phyloP scores from a whole-genome alignment of 257 asterid species.

The Fraxinus pennsylvanica region DNA sequence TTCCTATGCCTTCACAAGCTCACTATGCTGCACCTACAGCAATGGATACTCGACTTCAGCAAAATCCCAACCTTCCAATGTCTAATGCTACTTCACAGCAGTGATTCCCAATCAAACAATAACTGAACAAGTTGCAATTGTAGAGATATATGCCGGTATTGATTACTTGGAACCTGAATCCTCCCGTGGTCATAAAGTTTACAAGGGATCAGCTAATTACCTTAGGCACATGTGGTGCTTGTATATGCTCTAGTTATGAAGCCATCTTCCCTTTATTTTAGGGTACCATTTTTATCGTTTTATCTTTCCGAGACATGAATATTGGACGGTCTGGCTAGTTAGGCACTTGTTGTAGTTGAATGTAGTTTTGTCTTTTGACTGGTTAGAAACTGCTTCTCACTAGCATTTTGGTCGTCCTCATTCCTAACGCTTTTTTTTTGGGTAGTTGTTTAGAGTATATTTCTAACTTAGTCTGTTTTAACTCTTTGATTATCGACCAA shows the following conservation, averaged over 20 bases:
- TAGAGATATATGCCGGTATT: background rate
- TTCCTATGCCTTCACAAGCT: slow-evolving; percentile 10
- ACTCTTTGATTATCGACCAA: too few species aligned
- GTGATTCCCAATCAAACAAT: background rate
- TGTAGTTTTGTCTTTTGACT: background rate
- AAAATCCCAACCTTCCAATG: background rate
- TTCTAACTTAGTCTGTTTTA: too few species aligned
- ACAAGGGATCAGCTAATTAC: background rate
- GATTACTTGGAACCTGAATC: background rate
- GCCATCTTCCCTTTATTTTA: background rate
- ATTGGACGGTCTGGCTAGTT: too few species aligned
- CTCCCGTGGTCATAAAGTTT: too few species aligned
- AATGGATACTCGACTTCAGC: background rate
- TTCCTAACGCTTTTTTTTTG: too few species aligned
- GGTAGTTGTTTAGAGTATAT: too few species aligned
- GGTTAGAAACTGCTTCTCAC: too few species aligned
- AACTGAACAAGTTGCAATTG: background rate
- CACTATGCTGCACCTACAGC: slow-evolving; percentile 3
- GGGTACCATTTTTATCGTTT: background rate
- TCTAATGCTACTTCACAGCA: background rate
- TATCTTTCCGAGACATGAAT: background rate
- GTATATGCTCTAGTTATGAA: background rate
- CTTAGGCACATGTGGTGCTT: background rate
- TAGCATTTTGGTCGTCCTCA: too few species aligned
- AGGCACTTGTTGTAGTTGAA: too few species aligned